These are phyloP conservation scores for Leucosporidium scottii DNA, from an alignment of 768 basidiomycete species.

Conservation along the genomic window DNA sequence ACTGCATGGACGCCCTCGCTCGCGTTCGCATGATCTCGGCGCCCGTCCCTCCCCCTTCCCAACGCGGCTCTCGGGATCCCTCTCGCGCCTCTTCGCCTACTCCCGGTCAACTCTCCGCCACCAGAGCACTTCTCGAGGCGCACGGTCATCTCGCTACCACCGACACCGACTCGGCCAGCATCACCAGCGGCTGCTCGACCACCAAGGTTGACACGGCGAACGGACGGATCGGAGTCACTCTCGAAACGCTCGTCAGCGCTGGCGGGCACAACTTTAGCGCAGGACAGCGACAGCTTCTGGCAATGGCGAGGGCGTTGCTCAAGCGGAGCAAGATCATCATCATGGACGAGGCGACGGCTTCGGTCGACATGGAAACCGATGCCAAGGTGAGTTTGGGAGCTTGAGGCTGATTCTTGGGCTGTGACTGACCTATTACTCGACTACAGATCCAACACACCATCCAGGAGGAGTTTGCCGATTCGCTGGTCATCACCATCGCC, in stretches of 20 bases:
- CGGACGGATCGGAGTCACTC: constrained; percentile 29
- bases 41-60: background rate
- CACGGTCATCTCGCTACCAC: background rate
- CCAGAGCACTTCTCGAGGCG: constrained; percentile 15
- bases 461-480: constrained; percentile 41
- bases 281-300: constrained; percentile 30
- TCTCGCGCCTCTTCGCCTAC: constrained; percentile 7
- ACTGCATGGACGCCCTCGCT: constrained; percentile 59
- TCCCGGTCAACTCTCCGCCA: background rate
- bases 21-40: constrained; percentile 39
- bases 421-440: background rate
- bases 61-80: background rate
- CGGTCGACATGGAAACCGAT: constrained; percentile 43
- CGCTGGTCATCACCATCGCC: constrained; percentile 49
- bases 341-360: constrained; percentile 47
- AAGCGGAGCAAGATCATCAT: constrained; percentile 43
- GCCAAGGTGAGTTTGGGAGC: constrained; percentile 33
- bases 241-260: constrained; percentile 42
- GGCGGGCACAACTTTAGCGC: constrained; percentile 44
- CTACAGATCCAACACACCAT: constrained; percentile 44
- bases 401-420: background rate
- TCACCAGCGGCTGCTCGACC: background rate
- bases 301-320: constrained; percentile 39
- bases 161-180: background rate
- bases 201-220: background rate